Conservation (phyloP, 805 yeast genomes). For the Candida germanica region DNA sequence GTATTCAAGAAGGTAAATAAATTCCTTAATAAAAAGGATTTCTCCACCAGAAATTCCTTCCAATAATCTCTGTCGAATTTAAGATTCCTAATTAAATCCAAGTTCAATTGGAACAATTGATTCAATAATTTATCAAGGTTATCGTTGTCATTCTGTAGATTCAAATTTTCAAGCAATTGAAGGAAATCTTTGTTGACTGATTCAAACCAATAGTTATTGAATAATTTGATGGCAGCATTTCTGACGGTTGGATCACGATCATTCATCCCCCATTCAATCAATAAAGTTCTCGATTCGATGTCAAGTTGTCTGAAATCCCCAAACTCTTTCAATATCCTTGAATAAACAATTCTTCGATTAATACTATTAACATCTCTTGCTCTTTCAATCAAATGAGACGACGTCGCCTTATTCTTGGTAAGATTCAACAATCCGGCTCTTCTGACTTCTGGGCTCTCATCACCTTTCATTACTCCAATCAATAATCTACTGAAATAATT, state of each 20-base stretch:
- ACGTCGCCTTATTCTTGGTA: slow-evolving; percentile 50
- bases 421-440: slow-evolving; percentile 77
- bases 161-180: slow-evolving; percentile 67
- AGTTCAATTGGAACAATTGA: slow-evolving; percentile 56
- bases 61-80: slow-evolving; percentile 66
- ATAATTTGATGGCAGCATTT: slow-evolving; percentile 67
- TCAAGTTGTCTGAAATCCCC: slow-evolving; percentile 56
- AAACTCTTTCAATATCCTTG: slow-evolving; percentile 63
- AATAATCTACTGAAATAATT: slow-evolving; percentile 18
- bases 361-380: slow-evolving; percentile 75
- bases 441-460: slow-evolving; percentile 84
- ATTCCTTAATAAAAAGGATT: slow-evolving; percentile 66
- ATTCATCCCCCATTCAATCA: slow-evolving; percentile 80
- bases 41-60: slow-evolving; percentile 68
- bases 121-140: slow-evolving; percentile 44
- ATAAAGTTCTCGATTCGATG: slow-evolving; percentile 55
- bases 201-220: slow-evolving; percentile 70
- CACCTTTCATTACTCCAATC: slow-evolving; percentile 43
- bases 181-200: slow-evolving; percentile 65
- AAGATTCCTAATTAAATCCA: slow-evolving; percentile 59
- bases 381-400: slow-evolving; percentile 65
- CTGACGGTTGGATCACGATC: slow-evolving; percentile 79
- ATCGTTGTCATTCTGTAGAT: slow-evolving; percentile 67
- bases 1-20: slow-evolving; percentile 64
- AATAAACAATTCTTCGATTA: slow-evolving; percentile 70